Base-by-base conservation (phyloP, 345 rosid genomes). In the Syzygium oleosum region DNA sequence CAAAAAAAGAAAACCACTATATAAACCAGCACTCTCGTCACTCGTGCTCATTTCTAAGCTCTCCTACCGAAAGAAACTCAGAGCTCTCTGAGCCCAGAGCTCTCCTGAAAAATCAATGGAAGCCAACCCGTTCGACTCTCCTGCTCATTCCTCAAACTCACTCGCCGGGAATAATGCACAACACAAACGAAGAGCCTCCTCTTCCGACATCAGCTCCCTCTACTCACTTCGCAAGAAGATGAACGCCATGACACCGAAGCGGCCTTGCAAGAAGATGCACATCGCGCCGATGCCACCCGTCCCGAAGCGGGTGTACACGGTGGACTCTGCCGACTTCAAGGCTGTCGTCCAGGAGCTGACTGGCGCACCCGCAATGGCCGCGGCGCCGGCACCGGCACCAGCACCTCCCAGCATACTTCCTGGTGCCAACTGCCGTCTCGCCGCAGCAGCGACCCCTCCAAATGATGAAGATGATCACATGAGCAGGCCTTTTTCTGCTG, bases 191-290 rank as follows among this genome's bases (percentile, higher is more conserved):
- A 14, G 34, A 38, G 90, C 5, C 95, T 94, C 29, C 94, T 73
- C 83, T 73, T 73, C 83, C 83, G 49, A 10, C 27, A 19, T 73
- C 49, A 73, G 83, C 25, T 73, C 83, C 83, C 43, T 73, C 49
- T 73, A 73, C 27, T 38, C 83, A 73, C 49, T 73, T 73, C 83
- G 83, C 83, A 73, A 73, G 83, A 73, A 73, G 83, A 93, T 89
- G 90, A 95, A 1, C 89, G 92, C 41, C 87, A 91, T 10, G 94
- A 12, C 92, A 73, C 41, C 46, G 13, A 78, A 59, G 52, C 52
- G 63, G 5, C 84, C 63, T 34, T 7, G 34, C 65, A 61, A 51
- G 79, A 85, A 59, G 52, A 65, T 52, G 31, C 65, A 65, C 52
- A 84, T 79, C 51, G 88, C 88, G 38, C 85, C 88, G 54, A 29